Base-by-base conservation (phyloP, 208 protist genomes). In the Borovskyia barvae region DNA sequence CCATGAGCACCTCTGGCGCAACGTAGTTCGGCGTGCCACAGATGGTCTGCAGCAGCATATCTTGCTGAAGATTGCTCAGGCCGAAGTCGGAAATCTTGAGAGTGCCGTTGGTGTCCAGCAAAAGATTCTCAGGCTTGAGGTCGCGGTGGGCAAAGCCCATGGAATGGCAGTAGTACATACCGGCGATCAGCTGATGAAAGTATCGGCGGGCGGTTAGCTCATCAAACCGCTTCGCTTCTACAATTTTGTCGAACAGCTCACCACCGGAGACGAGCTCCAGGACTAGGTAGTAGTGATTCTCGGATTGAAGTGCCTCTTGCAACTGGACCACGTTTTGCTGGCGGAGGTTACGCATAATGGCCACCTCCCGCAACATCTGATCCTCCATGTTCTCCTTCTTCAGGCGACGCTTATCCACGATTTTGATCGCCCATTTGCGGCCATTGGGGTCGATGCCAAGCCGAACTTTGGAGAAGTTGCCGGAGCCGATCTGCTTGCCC, bases 141-240 rank as follows among this genome's bases (percentile, higher is more conserved):
- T 97, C 96, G 22, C 90, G 79, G 60, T 96, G 90, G 0, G 88
- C 92, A 40, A 97, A 91, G 40, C 87, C 82, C 48, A 92, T 71
- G 22, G 66, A 68, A 70, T 97, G 94, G 66, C 92, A 97, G 64
- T 98, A 98, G 55, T 85, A 82, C 37, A 98, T 77, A n/a, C 93
- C 95, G 5, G 83, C 72, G 26, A 98, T 96, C n/a, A 98, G 77
- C 76, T 98, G 95, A 52, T 97, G 95, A 64, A 98, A 98, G 76
- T 97, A 98, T 9, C 70, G 40, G 3, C 94, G 80, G 12, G 91
- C 92, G 2, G 75, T 91, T 7, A 57, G 42, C 63, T 98, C 96
- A 22, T 82, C 62, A 40, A 98, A 96, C 37, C 79, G 77, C 50
- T 92, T 94, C 22, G 80, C 83, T 5, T 56, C 51, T 0, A 84